These are phyloP conservation scores for Trypanosoma cruzi DNA, from an alignment of 208 protist species.

Conservation along the genomic window DNA sequence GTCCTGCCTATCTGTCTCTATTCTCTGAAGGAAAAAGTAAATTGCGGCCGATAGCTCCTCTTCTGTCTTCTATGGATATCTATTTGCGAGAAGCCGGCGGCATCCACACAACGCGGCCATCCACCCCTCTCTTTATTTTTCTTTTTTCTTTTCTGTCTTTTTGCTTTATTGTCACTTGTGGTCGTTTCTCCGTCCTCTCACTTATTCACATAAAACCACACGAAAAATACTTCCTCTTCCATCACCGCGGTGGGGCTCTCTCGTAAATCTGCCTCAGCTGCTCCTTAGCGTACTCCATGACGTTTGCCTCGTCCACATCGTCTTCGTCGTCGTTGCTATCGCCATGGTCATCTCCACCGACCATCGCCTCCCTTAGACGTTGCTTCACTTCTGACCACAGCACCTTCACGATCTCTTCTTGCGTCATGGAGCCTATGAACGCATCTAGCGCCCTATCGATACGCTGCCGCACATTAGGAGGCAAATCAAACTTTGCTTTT, in stretches of 20 bases:
- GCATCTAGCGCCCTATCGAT: slow-evolving; percentile 35
- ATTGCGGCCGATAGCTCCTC: not conserved
- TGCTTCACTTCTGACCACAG: slow-evolving; percentile 53
- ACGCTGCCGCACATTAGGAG: not conserved
- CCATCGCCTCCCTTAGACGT: slow-evolving; percentile 37
- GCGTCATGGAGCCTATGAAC: slow-evolving; percentile 43
- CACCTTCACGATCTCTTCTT: slow-evolving; percentile 53
- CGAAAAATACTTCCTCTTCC: not conserved
- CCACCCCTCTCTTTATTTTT: not conserved
- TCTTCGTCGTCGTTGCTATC: slow-evolving; percentile 12
- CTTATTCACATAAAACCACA: not conserved
- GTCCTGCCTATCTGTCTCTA: not conserved
- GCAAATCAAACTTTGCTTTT: not conserved
- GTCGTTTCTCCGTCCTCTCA: not conserved
- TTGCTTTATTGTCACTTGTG: not conserved
- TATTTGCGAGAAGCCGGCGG: not conserved
- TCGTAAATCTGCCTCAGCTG: slow-evolving; percentile 45
- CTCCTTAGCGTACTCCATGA: slow-evolving; percentile 63
- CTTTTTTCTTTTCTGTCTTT: not conserved
- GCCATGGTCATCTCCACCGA: not conserved
- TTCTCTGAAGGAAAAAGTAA: slow-evolving; percentile 1
- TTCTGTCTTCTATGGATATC: slow-evolving; percentile 19
- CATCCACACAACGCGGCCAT: not conserved
- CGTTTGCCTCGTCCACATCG: not conserved
- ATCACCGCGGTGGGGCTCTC: slow-evolving; percentile 30